Evolutionary conservation across 805 yeast genomes (phyloP).

Genomic region (Ogataea nakhonphanomensis): DNA sequence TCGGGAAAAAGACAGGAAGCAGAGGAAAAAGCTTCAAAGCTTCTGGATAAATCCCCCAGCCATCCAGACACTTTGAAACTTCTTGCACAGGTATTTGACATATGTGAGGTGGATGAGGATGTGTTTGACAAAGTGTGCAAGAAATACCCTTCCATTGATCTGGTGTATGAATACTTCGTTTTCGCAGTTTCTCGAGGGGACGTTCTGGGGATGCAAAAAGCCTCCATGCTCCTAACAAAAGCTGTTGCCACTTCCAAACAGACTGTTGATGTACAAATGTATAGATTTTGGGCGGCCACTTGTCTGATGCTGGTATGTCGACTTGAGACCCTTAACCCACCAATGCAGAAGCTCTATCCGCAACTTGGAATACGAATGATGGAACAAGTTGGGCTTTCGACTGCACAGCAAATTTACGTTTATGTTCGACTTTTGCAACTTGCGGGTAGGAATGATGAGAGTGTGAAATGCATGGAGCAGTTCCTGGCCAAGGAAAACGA

Average conservation of each 20-base stretch:
- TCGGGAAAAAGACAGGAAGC: constrained; percentile 36
- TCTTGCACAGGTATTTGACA: constrained; percentile 43
- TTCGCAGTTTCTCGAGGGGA: constrained; percentile 47
- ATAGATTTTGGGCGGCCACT: constrained; percentile 55
- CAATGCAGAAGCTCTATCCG: constrained; percentile 53
- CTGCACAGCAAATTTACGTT: constrained; percentile 66
- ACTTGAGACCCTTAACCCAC: constrained; percentile 34
- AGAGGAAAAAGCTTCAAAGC: constrained; percentile 28
- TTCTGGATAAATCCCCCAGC: constrained; percentile 41
- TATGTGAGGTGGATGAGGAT: constrained; percentile 38
- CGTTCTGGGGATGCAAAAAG: constrained; percentile 50
- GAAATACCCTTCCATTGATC: constrained; percentile 49
- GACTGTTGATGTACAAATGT: constrained; percentile 31
- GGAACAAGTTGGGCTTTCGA: constrained; percentile 47
- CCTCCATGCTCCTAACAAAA: constrained; percentile 43
- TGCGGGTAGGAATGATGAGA: constrained; percentile 34
- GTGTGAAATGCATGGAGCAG: constrained; percentile 29
- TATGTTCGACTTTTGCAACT: constrained; percentile 47
- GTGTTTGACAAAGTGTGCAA: constrained; percentile 57
- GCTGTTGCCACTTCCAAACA: constrained; percentile 20
- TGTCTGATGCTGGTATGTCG: constrained; percentile 41
- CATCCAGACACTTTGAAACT: constrained; percentile 52
- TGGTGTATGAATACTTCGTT: constrained; percentile 56
- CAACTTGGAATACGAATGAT: constrained; percentile 58
- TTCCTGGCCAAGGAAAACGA: constrained; percentile 44